Conservation (phyloP, 1,284 basidiomycete genomes). For the Microbotryum saponariae region DNA sequence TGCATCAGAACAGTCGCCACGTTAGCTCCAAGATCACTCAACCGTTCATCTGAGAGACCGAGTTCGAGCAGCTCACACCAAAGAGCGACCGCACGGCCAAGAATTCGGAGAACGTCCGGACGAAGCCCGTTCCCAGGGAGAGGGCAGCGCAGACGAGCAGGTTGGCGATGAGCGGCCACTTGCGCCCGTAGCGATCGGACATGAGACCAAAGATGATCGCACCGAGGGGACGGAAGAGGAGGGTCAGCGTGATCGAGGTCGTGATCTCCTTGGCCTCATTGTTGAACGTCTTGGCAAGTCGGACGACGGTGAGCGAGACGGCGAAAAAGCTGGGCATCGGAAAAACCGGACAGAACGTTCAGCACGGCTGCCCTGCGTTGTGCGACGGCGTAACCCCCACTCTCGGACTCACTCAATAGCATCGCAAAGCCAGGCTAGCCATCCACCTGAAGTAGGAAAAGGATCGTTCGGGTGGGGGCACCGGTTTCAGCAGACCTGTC, state of each 20-base stretch:
- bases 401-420: slow-evolving; percentile 21
- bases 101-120: slow-evolving; percentile 46
- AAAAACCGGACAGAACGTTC: not conserved
- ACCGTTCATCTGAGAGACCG: slow-evolving; percentile 42
- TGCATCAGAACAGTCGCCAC: too few relatives aligned
- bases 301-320: slow-evolving; percentile 62
- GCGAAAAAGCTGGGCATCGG: slow-evolving; percentile 59
- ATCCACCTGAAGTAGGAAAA: slow-evolving; percentile 49
- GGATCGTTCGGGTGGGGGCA: slow-evolving; percentile 47
- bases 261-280: slow-evolving; percentile 32
- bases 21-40: slow-evolving; percentile 33
- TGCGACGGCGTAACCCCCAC: too few relatives aligned
- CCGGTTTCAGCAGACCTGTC: too few relatives aligned
- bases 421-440: slow-evolving; percentile 54
- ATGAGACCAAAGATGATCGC: slow-evolving; percentile 64
- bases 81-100: slow-evolving; percentile 44
- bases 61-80: slow-evolving; percentile 21
- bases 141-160: slow-evolving; percentile 37
- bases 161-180: slow-evolving; percentile 82
- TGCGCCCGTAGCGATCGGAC: slow-evolving; percentile 29
- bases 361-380: not conserved
- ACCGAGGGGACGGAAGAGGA: slow-evolving; percentile 80
- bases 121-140: slow-evolving; percentile 60
- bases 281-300: slow-evolving; percentile 47
- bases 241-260: slow-evolving; percentile 75